Conservation (phyloP, 176 grass and related monocot species). For the Microstegium vimineum region DNA sequence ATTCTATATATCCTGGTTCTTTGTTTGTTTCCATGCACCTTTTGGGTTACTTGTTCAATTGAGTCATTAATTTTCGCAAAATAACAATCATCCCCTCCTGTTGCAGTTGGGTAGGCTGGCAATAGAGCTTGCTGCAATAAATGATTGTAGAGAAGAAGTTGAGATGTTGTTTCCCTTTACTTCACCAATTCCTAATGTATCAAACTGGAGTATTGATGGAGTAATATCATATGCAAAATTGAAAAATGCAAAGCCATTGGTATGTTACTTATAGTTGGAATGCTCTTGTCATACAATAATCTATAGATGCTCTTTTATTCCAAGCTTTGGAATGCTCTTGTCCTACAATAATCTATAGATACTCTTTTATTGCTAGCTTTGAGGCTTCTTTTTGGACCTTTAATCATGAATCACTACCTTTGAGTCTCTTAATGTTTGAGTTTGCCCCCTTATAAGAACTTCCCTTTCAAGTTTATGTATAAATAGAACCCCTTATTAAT, state of each 20-base stretch:
- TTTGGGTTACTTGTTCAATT: not conserved
- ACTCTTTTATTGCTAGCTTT: not conserved
- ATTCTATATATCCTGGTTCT: not conserved
- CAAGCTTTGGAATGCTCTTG: too few relatives aligned
- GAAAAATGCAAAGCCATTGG: not conserved
- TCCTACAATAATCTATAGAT: not conserved
- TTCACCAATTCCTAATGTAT: not conserved
- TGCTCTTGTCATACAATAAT: too few relatives aligned
- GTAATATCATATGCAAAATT: constrained; percentile 6
- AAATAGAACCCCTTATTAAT: not conserved
- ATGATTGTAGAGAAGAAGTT: not conserved
- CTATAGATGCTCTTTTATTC: not conserved
- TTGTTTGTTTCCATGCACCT: not conserved
- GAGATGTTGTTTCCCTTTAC: constrained; percentile 24
- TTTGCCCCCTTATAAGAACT: not conserved
- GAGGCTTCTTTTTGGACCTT: not conserved
- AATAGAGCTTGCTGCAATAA: not conserved
- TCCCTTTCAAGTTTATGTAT: not conserved
- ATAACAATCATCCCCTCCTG: not conserved
- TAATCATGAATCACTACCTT: not conserved
- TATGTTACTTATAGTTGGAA: not conserved
- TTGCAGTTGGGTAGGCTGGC: constrained; percentile 4
- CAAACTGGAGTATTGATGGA: constrained; percentile 31
- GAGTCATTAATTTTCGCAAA: not conserved
- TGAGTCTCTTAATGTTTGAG: not conserved